Evolutionary conservation across 257 asterid species (phyloP).

Genomic region (Euphrasia confusa): DNA sequence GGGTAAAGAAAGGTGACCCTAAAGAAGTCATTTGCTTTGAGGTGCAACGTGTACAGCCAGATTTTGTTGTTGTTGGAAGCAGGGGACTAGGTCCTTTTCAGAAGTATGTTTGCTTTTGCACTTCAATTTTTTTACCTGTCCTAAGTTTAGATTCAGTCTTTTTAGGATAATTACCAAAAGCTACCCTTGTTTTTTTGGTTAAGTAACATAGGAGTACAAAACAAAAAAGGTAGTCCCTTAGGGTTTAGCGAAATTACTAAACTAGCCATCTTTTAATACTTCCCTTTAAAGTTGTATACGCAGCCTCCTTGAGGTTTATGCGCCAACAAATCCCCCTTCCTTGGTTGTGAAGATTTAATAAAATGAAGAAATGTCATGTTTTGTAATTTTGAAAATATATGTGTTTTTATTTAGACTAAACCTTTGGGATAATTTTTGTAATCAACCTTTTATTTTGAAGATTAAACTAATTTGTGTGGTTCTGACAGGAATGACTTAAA

Average conservation of each 20-base stretch:
- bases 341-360: background rate
- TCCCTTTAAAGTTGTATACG: too few relatives aligned
- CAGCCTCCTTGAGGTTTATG: background rate
- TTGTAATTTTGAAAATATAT: background rate
- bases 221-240: too few relatives aligned
- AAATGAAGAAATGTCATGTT: background rate
- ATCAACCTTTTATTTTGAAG: background rate
- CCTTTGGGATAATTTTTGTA: background rate
- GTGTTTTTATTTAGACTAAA: background rate
- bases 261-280: background rate
- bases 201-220: too few relatives aligned
- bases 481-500: background rate
- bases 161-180: background rate
- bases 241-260: background rate
- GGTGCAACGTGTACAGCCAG: conserved; percentile 61
- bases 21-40: conserved; percentile 75
- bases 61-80: conserved; percentile 80
- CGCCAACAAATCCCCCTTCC: too few relatives aligned
- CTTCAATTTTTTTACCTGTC: background rate
- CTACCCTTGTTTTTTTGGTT: background rate
- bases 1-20: conserved; percentile 78
- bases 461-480: too few relatives aligned
- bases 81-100: conserved; percentile 93
- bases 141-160: background rate
- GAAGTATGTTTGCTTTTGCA: conserved; percentile 36